phyloP scores from a whole-genome alignment of 768 basidiomycete genomes.

The Xerocomellus dryophilus region DNA sequence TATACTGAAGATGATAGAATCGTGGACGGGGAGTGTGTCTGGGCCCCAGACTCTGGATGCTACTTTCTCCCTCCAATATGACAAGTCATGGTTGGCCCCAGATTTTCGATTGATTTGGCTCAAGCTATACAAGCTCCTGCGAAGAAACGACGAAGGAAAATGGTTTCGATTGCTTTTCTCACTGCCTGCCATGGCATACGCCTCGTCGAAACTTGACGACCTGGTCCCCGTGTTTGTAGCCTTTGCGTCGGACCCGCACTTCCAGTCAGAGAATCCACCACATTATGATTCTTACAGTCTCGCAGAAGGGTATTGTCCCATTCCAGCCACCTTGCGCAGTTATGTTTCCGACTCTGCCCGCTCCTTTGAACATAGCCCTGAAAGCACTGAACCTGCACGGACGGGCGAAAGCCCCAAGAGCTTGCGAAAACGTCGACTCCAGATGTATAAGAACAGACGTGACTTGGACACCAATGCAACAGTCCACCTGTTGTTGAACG shows the following conservation, averaged over 20 bases:
- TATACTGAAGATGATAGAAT: conserved; percentile 8
- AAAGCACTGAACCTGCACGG: not conserved
- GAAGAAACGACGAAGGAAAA: conserved; percentile 6
- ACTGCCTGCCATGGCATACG: conserved; percentile 34
- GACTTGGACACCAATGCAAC: not conserved
- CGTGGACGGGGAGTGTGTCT: conserved; percentile 1
- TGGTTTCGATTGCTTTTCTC: conserved; percentile 30
- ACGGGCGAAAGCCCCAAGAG: not conserved
- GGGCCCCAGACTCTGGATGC: too few species aligned
- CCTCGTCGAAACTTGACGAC: conserved; percentile 4
- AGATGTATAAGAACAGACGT: conserved; percentile 4
- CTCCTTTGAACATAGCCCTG: conserved; percentile 14
- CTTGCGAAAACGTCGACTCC: conserved; percentile 2
- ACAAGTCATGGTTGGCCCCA: conserved; percentile 27
- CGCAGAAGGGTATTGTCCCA: conserved; percentile 7
- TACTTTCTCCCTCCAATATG: conserved; percentile 22
- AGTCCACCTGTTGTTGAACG: not conserved
- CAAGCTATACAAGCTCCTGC: conserved; percentile 28
- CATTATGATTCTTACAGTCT: conserved; percentile 10
- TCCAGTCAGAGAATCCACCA: conserved; percentile 17
- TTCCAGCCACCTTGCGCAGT: not conserved
- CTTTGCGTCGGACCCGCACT: conserved; percentile 17
- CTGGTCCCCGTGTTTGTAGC: conserved; percentile 33
- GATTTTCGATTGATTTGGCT: conserved; percentile 26
- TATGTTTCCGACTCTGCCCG: not conserved